Evolutionary conservation across 805 yeast genomes (phyloP).

Genomic region (Debaryomyces castellii): DNA sequence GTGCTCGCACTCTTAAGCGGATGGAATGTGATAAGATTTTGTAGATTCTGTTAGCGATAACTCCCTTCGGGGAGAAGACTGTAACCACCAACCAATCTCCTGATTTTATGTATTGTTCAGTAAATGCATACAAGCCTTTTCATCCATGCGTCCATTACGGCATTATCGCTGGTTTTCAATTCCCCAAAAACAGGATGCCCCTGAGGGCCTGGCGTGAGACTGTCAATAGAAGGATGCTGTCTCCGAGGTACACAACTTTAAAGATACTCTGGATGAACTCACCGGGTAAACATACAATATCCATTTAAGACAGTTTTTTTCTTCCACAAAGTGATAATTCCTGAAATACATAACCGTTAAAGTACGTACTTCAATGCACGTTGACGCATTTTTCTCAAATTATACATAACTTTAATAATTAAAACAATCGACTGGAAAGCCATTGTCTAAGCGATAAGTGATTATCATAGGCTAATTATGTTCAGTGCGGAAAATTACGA

Average conservation of each 20-base stretch:
- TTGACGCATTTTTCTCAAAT: not conserved
- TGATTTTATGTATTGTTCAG: not conserved
- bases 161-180: not conserved
- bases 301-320: not conserved
- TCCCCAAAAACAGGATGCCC: not conserved
- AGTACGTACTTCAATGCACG: not conserved
- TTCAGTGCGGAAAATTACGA: not conserved
- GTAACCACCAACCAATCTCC: not conserved
- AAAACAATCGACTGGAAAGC: not conserved
- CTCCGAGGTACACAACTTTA: not conserved
- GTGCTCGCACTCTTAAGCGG: not conserved
- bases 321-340: not conserved
- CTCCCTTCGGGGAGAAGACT: too few relatives aligned
- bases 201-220: not conserved
- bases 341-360: not conserved
- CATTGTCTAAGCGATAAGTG: not conserved
- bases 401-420: not conserved
- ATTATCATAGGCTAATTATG: not conserved
- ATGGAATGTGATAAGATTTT: not conserved
- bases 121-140: not conserved
- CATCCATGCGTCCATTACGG: not conserved
- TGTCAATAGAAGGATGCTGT: too few relatives aligned
- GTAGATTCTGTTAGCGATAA: too few relatives aligned
- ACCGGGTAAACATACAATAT: not conserved
- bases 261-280: not conserved